Percentiles rank a stretch among this genome's conserved stretches.
Conservation (phyloP, 2,329 filamentous ascomycete species). For the Trichoderma harzianum region DNA sequence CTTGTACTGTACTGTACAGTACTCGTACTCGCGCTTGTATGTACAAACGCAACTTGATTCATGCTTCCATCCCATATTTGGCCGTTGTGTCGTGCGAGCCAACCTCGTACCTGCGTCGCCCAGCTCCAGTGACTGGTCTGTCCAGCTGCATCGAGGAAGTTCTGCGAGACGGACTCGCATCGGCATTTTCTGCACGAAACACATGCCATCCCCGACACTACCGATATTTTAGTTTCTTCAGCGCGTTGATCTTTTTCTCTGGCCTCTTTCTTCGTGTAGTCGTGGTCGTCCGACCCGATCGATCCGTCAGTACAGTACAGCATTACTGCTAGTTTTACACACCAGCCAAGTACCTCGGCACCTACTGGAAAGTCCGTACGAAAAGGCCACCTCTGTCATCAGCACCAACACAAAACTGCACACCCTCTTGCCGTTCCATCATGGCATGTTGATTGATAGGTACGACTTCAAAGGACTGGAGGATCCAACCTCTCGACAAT, state of each 20-base stretch:
- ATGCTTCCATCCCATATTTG: not conserved
- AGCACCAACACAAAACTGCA: not conserved
- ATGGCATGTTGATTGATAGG: not conserved
- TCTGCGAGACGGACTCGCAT: not conserved
- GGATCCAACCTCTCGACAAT: not conserved
- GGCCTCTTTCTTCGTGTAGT: not conserved
- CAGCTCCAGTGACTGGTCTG: not conserved
- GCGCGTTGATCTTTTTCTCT: not conserved
- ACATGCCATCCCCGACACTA: not conserved
- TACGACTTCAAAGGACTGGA: not conserved
- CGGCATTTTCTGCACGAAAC: not conserved
- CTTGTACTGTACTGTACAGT: not conserved
- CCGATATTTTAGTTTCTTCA: not conserved
- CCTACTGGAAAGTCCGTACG: not conserved
- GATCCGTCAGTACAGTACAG: not conserved
- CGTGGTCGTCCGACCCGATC: not conserved
- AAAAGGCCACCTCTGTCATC: not conserved
- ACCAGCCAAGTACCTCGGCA: not conserved
- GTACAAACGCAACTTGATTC: too few relatives aligned
- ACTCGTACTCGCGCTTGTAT: not conserved
- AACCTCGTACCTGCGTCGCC: conserved; percentile 11
- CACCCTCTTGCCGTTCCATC: not conserved
- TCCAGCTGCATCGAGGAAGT: not conserved
- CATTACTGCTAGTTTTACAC: not conserved
- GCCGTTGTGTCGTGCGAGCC: conserved; percentile 3